Evolutionary conservation across 1,284 basidiomycete genomes (phyloP), one percentile per base, ranked within the genome.

Genomic region (Sanghuangporus weigelae): DNA sequence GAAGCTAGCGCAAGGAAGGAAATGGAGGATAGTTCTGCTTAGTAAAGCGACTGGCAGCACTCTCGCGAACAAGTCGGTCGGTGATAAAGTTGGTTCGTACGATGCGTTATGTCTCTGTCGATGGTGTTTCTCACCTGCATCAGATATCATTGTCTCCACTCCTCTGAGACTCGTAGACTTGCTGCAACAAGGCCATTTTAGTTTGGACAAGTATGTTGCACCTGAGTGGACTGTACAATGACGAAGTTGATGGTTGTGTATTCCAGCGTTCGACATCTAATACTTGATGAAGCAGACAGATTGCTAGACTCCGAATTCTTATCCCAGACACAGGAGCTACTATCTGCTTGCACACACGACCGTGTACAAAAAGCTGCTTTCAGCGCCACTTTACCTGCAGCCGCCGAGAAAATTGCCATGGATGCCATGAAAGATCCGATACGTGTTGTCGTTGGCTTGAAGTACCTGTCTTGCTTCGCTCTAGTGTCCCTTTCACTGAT

Each of bases 221-320:
- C 6, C 3, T 4, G 46, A 35, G 14, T 12, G 21, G 26, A 14
- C 5, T 16, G 44, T 19, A 7, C 16, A 19, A 11, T 14, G 44
- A 46, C 4, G 44, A 19, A 58, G 40, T 55, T 68, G 76, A 59
- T 39, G 21, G 40, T 54, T 26, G 42, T 50, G 36, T 14, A 36
- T 11, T 69, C 21, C 12, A 95, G 92, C 71, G 90, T 94, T 54
- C 86, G 85, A 53, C 87, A 95, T 75, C 77, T 97, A 16, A 79
- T 97, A 23, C 77, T 98, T 5, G 95, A 98, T 71, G 95, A 98
- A 77, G 93, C 93, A 1, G 95, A 97, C 71, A 86, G 94, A 50
- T 84, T 99, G 69, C 79, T 99, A 23, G 95, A 98, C 66, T 70
- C 84, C 12, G 95, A 96, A 69, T 99, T 99, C 74, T 75, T 95